Percentiles rank a stretch among this genome's conserved stretches.
Evolutionary conservation across 2,329 filamentous ascomycete species (phyloP).

Genomic region (Colletotrichum ledebouriae): DNA sequence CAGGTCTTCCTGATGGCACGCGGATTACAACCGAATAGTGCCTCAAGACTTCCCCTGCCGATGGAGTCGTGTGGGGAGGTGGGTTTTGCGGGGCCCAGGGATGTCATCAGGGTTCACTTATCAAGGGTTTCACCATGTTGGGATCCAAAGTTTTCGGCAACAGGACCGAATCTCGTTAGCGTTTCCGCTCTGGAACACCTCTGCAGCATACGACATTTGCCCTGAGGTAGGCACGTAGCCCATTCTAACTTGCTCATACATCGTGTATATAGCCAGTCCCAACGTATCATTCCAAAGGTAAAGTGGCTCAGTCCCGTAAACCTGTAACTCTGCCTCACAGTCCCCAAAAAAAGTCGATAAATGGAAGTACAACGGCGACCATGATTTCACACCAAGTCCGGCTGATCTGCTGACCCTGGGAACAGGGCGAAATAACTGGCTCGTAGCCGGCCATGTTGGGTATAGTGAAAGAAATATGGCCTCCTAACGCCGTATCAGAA

Average conservation of each 20-base stretch:
- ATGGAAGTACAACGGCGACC: conserved; percentile 21
- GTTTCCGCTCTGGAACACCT: neutral
- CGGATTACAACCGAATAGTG: too few species aligned
- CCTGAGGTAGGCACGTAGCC: neutral
- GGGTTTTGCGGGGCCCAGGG: neutral
- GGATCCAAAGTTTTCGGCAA: conserved; percentile 6
- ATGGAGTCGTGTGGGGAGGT: neutral
- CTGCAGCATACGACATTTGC: conserved; percentile 7
- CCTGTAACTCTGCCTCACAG: conserved; percentile 6
- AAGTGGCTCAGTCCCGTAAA: conserved; percentile 11
- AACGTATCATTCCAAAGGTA: conserved; percentile 20
- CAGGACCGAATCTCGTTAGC: neutral
- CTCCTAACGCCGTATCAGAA: conserved; percentile 35
- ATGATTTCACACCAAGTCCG: conserved; percentile 9
- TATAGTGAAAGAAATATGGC: conserved; percentile 37
- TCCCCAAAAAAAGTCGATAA: conserved; percentile 26
- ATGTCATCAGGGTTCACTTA: too few species aligned
- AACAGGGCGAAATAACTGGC: conserved; percentile 20
- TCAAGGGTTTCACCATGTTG: too few species aligned
- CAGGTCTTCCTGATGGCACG: neutral
- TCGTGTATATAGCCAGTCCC: neutral
- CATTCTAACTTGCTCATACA: conserved; percentile 21
- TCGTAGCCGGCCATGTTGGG: conserved; percentile 23
- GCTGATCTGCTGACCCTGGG: conserved; percentile 10
- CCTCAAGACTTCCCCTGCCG: neutral